Evolutionary conservation across 306 rosid genomes (phyloP), one percentile per base, ranked within the genome.

Genomic region (peach (Prunus persica)): DNA sequence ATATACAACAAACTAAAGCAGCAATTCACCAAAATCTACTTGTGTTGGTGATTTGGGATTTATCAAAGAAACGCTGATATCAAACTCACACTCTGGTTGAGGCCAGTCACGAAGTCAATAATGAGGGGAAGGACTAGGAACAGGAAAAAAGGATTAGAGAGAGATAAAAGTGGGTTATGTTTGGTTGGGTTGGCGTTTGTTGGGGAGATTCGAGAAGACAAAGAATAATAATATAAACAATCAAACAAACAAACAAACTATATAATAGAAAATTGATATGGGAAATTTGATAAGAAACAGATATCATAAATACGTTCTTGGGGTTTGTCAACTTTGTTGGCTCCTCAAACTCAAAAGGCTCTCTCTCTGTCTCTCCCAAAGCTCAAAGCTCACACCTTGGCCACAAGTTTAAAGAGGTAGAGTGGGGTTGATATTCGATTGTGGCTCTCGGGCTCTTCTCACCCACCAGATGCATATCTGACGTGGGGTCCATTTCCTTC

Each of bases 331-430:
- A 79, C 78, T 77, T 24, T 69, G 85, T 69, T 74, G 67, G 79
- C 43, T 78, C 22, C 43, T 78, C 22, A 74, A 8, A 14, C 56
- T 25, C 10, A 13, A 5, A 5, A 25, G 19, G 4, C 32, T 58
- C 43, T 24, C 64, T 58, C 64, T n/a, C 4, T 24, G 1, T 57
- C 11, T 57, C 65, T 61, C 58, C 11, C 45, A 27, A 62, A 62
- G 22, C 67, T 5, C 2, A 28, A 28, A 69, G 50, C 54, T 78
- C 71, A 66, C 79, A 65, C 72, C 28, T 69, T 79, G 71, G 87
- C 98, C 98, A 93, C 98, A 88, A 84, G 60, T 84, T 88, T 77
- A 72, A 74, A 86, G 84, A 69, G 81, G 47, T 81, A 74, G 67
- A 55, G 73, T 84, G 88, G 84, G 85, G 78, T 68, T 84, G 87